phyloP scores from a whole-genome alignment of 2,329 filamentous ascomycete genomes.

The Paecilomyces sp. region DNA sequence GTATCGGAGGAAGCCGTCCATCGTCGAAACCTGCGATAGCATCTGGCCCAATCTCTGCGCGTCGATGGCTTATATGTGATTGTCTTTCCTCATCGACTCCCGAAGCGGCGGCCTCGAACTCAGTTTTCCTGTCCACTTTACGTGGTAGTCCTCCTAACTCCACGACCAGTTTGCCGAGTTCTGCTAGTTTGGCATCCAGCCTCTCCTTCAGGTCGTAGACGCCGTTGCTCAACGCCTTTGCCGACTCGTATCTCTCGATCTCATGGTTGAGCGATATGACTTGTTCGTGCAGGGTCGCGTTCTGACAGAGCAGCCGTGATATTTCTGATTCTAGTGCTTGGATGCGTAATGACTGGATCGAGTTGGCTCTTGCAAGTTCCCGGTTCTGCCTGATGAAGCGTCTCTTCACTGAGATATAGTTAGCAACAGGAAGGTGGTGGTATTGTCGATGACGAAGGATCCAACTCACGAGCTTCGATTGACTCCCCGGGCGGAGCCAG shows the following conservation, averaged over 20 bases:
- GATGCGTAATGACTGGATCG: constrained; percentile 57
- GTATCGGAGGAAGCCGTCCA: constrained; percentile 49
- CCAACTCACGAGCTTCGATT: constrained; percentile 40
- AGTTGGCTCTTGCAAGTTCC: constrained; percentile 58
- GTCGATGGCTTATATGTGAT: constrained; percentile 8
- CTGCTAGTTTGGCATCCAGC: constrained; percentile 50
- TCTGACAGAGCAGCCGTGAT: constrained; percentile 53
- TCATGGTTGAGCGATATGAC: constrained; percentile 51
- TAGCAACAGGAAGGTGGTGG: not conserved
- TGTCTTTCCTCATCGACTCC: constrained; percentile 6
- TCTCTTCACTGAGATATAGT: constrained; percentile 48
- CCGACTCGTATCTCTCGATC: constrained; percentile 41
- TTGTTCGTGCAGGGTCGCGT: constrained; percentile 53
- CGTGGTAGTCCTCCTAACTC: constrained; percentile 44
- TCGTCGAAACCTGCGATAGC: constrained; percentile 15
- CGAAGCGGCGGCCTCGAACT: constrained; percentile 7
- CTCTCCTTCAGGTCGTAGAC: constrained; percentile 47
- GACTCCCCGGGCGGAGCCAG: constrained; percentile 37
- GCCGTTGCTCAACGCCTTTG: constrained; percentile 38
- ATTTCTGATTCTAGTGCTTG: constrained; percentile 57
- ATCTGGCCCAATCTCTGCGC: constrained; percentile 9
- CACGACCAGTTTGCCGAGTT: constrained; percentile 47
- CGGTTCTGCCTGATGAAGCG: constrained; percentile 60
- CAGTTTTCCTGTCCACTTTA: constrained; percentile 14
- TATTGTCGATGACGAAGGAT: not conserved